A percentile compares a stretch with the other conserved stretches of the same genome.
Evolutionary conservation across 495 filamentous ascomycete genomes (phyloP).

Genomic region (Hypomontagnella submonticulosa): DNA sequence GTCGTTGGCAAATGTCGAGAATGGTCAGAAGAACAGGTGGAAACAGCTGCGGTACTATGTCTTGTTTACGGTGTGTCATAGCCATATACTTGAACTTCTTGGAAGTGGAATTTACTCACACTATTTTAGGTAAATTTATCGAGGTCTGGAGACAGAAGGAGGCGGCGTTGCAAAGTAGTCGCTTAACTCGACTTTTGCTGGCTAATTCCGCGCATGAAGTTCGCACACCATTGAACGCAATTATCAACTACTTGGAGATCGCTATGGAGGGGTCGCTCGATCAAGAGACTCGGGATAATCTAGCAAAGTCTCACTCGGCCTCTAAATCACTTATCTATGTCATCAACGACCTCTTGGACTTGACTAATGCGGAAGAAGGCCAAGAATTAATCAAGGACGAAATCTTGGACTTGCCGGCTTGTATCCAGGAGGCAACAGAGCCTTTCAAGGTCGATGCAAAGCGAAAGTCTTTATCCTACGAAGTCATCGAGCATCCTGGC

Average conservation of each 20-base stretch:
- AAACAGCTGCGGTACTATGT: conserved; percentile 89
- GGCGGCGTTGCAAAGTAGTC: conserved; percentile 81
- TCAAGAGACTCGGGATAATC: conserved; percentile 84
- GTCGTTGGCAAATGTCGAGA: conserved; percentile 80
- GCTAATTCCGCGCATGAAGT: conserved; percentile 97
- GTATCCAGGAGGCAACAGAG: conserved; percentile 79
- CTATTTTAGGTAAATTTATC: conserved; percentile 66
- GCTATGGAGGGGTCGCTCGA: conserved; percentile 87
- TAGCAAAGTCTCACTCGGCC: conserved; percentile 90
- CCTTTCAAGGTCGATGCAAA: conserved; percentile 78
- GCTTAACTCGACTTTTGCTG: conserved; percentile 81
- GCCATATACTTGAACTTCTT: not conserved
- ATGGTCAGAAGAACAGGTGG: conserved; percentile 79
- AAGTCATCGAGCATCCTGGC: conserved; percentile 72
- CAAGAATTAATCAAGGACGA: conserved; percentile 84
- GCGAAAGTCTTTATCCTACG: conserved; percentile 77
- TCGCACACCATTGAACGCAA: conserved; percentile 91
- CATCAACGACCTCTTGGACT: conserved; percentile 93
- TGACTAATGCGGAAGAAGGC: conserved; percentile 90
- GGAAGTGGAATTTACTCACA: conserved; percentile 9
- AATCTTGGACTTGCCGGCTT: conserved; percentile 75
- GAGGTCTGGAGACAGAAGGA: conserved; percentile 96
- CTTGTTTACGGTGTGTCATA: conserved; percentile 84
- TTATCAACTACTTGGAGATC: conserved; percentile 97
- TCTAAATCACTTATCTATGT: conserved; percentile 96